These are phyloP conservation scores for Erigeron philadelphicus DNA, from an alignment of 140 eudicot genomes.

Conservation along the genomic window DNA sequence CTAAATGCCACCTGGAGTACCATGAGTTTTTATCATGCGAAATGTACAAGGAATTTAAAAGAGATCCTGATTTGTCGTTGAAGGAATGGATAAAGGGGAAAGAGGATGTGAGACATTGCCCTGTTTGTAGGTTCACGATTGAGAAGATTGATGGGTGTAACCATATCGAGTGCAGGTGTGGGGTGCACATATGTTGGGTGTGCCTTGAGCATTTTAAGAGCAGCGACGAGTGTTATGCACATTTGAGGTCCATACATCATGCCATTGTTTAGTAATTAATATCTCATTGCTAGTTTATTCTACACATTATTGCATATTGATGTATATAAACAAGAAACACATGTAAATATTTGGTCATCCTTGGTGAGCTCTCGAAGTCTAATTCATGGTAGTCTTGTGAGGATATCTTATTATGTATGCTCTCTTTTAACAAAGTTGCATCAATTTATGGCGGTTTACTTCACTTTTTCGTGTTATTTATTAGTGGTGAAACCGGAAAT, in stretches of 20 bases:
- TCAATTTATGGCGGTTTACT: neutral
- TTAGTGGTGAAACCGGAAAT: no score
- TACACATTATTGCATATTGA: neutral
- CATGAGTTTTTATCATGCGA: conserved; percentile 78
- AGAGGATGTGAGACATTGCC: conserved; percentile 67
- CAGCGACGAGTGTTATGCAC: conserved; percentile 68
- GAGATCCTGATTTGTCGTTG: conserved; percentile 77
- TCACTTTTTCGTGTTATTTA: neutral
- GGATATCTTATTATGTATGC: neutral
- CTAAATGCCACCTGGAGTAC: conserved; percentile 70
- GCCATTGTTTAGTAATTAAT: conserved; percentile 31
- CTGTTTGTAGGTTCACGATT: conserved; percentile 59
- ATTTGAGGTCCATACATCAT: conserved; percentile 58
- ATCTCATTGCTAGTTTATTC: neutral
- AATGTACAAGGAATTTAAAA: conserved; percentile 59
- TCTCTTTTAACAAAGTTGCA: neutral
- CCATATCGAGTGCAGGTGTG: conserved; percentile 88
- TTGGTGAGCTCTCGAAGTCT: neutral
- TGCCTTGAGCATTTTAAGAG: conserved; percentile 48
- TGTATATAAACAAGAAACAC: neutral
- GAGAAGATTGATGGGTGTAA: conserved; percentile 95
- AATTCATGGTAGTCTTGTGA: neutral
- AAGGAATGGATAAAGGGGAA: conserved; percentile 73
- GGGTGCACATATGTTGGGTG: conserved; percentile 84
- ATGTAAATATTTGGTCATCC: conserved; percentile 14